Conservation (phyloP, 768 basidiomycete species). For the Calocybe cyanea region DNA sequence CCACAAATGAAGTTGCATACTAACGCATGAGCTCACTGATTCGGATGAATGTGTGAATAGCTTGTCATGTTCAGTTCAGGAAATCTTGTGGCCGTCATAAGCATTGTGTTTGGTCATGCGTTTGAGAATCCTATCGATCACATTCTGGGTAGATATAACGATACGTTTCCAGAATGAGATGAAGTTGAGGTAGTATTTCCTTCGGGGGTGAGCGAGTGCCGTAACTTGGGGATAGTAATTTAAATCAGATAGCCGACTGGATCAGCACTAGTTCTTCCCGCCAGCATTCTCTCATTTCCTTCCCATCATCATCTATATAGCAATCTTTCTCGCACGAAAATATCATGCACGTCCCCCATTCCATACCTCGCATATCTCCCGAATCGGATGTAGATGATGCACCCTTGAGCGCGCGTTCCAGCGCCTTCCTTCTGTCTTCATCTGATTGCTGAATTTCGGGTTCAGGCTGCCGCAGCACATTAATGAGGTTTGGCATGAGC, state of each 20-base stretch:
- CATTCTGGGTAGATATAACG: too few relatives aligned
- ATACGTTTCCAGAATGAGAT: too few relatives aligned
- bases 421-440: conserved; percentile 62
- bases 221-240: too few relatives aligned
- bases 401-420: conserved; percentile 53
- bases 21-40: too few relatives aligned
- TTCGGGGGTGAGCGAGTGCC: too few relatives aligned
- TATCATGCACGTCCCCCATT: conserved; percentile 91
- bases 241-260: conserved; percentile 64
- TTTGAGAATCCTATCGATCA: too few relatives aligned
- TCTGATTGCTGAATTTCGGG: conserved; percentile 43
- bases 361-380: conserved; percentile 60
- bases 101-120: too few relatives aligned
- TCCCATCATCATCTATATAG: conserved; percentile 40
- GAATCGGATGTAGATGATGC: conserved; percentile 30
- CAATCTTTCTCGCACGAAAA: conserved; percentile 88
- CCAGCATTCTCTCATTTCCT: conserved; percentile 52
- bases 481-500: conserved; percentile 92
- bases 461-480: conserved; percentile 47
- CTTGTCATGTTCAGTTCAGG: too few relatives aligned
- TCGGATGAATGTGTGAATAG: too few relatives aligned
- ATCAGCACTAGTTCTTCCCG: conserved; percentile 71
- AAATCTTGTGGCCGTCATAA: too few relatives aligned
- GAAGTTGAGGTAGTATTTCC: too few relatives aligned
- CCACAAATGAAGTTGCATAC: too few relatives aligned